Base-by-base conservation (phyloP, 331 rosid genomes). In the Cydonia oblonga region DNA sequence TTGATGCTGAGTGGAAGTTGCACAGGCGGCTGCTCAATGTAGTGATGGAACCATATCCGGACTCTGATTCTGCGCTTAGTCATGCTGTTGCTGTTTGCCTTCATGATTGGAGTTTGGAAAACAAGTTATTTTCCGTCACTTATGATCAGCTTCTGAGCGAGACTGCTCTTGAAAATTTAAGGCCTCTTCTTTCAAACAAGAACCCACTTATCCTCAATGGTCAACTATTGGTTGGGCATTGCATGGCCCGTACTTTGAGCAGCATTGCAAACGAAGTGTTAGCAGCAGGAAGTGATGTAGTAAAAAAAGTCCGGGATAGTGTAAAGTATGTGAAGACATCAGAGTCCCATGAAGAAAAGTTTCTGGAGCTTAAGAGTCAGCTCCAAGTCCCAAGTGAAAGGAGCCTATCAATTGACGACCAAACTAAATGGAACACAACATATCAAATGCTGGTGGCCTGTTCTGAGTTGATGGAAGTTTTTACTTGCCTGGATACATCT, bases 281-380 rank as follows among this genome's bases (percentile, higher is more conserved):
- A 51, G 79, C 56, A n/a, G 83, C 88, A 26, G 92, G 83, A 25
- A 79, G 40, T 26, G 89, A 75, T 46, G 62, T 75, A 0, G 86
- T 93, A 9, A 86, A 73, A 66, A 93, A 87, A 82, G 84, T 93
- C 78, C 80, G 95, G 62, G 87, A 85, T 54, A 87, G 90, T 68
- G 97, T 90, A 2, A 93, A 93, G 84, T 90, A 86, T 82, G 97
- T 93, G 74, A 93, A 90, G 81, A 89, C 95, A 28, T 89, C 98
- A 14, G 91, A 90, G 56, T 86, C 96, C 59, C 97, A 89, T 5
- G 96, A 89, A 80, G 97, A 90, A n/a, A 90, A 87, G 64, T 93
- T 90, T 75, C 65, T 87, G 40, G 92, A 89, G 68, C 88, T 93
- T 71, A 89, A 86, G 82, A 85, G 84, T 70, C 95, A 89, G 51